Evolutionary conservation across 371 early-diverging fungal genomes (phyloP), one percentile per base, ranked within the genome.

Genomic region (Parasitella parasitica): DNA sequence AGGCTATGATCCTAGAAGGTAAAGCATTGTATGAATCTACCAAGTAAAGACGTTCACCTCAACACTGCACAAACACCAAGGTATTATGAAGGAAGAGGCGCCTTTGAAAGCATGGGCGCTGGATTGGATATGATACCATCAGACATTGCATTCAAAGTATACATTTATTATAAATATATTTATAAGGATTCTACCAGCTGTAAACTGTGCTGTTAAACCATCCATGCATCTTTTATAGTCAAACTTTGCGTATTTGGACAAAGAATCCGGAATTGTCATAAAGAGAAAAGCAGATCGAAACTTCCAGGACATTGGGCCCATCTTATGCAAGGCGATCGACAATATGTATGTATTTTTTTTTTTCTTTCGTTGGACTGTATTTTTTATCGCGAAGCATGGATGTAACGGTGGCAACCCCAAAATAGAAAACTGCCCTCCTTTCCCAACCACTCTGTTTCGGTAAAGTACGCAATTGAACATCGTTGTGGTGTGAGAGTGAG

Each of bases 91-190:
- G 84, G 84, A 36, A 67, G 84, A 58, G 84, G 84, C 16, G 84
- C 84, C 1, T 84, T 82, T 77, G 84, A 84, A 62, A 72, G 77
- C 7, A 80, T 83, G 81, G 84, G 84, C 6, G 81, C 82, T 22
- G 84, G 84, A 2, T 55, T 84, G 30, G 74, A 74, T 20, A 76
- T 83, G 80, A 63, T 67, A 12, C 84, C 79, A 15, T 83, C 84
- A 13, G 84, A 84, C 61, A 82, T 84, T 67, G 84, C 84, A 2
- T 84, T 83, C 49, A 84, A 84, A 61, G 83, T 83, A 71, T 51
- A 18, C 11, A 37, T 8, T 27, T 1, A 2, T 16, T 24, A 5
- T 38, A 11, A n/a, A n/a, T n/a, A n/a, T n/a, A n/a, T n/a, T n/a
- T n/a, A n/a, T n/a, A n/a, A n/a, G n/a, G n/a, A n/a, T n/a, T n/a